Percentiles rank a stretch among this genome's conserved stretches.
phyloP scores from a whole-genome alignment of 345 rosid species.

The Draba incana region DNA sequence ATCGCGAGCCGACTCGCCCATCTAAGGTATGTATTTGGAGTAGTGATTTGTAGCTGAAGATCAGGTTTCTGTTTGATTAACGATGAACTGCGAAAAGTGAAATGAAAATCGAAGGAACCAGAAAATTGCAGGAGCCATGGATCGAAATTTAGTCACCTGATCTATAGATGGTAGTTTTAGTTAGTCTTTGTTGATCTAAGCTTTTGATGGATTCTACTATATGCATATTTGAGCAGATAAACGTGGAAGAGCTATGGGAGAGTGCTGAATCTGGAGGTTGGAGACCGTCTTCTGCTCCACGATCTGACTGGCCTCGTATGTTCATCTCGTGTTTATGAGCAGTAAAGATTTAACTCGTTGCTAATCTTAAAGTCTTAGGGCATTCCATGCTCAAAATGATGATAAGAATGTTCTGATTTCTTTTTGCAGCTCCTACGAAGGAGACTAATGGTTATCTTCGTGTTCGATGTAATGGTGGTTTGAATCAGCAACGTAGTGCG shows the following conservation, averaged over 20 bases:
- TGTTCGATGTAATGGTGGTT: conserved; percentile 97
- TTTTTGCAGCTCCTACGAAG: conserved; percentile 79
- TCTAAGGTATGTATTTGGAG: conserved; percentile 52
- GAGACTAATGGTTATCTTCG: conserved; percentile 91
- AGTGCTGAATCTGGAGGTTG: conserved; percentile 84
- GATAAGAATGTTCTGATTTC: conserved; percentile 6
- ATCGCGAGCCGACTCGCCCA: conserved; percentile 48
- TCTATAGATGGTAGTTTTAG: neutral
- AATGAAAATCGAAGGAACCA: neutral
- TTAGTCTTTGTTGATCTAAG: conserved; percentile 14
- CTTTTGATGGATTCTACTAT: conserved; percentile 14
- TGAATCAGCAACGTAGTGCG: conserved; percentile 98
- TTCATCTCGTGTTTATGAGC: conserved; percentile 34
- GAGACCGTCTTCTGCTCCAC: conserved; percentile 98
- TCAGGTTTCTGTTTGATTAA: conserved; percentile 35
- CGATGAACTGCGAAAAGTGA: conserved; percentile 12
- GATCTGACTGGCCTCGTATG: conserved; percentile 91
- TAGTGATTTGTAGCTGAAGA: conserved; percentile 26
- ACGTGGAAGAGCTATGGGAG: conserved; percentile 85
- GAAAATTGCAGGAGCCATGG: neutral
- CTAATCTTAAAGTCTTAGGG: conserved; percentile 39
- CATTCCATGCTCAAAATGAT: conserved; percentile 18
- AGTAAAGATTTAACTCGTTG: conserved; percentile 37
- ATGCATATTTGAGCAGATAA: conserved; percentile 51
- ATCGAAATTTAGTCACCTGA: neutral